phyloP scores from a whole-genome alignment of 345 rosid genomes.

The Viola odorata region DNA sequence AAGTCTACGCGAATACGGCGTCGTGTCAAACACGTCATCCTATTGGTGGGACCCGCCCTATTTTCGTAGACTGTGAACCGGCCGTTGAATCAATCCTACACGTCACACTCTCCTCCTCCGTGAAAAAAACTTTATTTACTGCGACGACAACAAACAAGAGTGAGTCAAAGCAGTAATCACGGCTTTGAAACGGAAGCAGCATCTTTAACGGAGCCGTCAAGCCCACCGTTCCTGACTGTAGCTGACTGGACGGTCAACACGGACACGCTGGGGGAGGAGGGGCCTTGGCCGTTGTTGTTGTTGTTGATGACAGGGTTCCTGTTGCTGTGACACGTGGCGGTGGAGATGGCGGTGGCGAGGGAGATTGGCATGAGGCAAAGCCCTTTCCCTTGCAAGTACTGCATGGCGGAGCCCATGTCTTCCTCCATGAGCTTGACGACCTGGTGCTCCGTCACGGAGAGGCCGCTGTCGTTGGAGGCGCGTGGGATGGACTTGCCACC shows the following conservation, averaged over 20 bases:
- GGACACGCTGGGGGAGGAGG: conserved; percentile 72
- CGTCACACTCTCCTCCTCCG: conserved; percentile 11
- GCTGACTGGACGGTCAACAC: conserved; percentile 71
- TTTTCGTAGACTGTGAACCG: conserved; percentile 35
- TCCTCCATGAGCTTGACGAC: conserved; percentile 95
- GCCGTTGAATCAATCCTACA: conserved; percentile 11
- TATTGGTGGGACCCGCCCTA: conserved; percentile 11
- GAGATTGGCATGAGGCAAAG: conserved; percentile 97
- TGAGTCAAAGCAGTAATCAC: conserved; percentile 32
- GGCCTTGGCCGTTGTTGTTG: conserved; percentile 37
- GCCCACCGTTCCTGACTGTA: conserved; percentile 35
- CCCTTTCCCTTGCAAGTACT: conserved; percentile 92
- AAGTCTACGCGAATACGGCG: conserved; percentile 47
- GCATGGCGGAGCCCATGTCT: conserved; percentile 99
- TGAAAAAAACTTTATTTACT: neutral
- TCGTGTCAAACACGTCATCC: conserved; percentile 18
- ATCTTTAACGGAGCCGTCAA: conserved; percentile 50
- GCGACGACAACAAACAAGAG: neutral
- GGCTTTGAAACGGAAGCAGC: conserved; percentile 65
- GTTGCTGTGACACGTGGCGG: conserved; percentile 38
- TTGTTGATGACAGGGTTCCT: conserved; percentile 30
- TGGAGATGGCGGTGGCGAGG: conserved; percentile 85
- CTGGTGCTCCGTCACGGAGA: conserved; percentile 77
- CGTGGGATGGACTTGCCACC: conserved; percentile 23
- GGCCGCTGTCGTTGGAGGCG: conserved; percentile 24